phyloP scores from a whole-genome alignment of 164 flowering plant genomes.

The Tetrastigma voinierianum region DNA sequence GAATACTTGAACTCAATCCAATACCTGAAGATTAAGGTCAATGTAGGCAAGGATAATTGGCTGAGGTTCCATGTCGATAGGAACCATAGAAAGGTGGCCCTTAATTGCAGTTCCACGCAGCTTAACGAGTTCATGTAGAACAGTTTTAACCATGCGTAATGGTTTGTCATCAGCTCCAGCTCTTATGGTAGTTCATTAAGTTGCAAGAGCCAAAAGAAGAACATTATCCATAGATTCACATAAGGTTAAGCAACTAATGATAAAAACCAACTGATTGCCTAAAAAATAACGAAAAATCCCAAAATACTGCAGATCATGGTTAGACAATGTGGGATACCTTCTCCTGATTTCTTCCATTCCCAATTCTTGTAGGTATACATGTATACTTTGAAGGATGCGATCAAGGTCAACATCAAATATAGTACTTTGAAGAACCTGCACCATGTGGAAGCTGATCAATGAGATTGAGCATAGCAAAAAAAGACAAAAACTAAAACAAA shows the following conservation, averaged over 20 bases:
- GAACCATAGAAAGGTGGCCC: constrained; percentile 98
- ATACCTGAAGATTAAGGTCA: constrained; percentile 98
- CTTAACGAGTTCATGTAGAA: constrained; percentile 96
- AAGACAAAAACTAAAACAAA: no score
- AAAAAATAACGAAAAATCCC: neutral
- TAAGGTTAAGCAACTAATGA: neutral
- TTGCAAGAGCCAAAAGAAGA: neutral
- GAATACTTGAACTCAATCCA: neutral
- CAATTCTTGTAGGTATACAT: constrained; percentile 86
- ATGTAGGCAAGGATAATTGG: constrained; percentile 98
- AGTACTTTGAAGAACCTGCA: constrained; percentile 94
- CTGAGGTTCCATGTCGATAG: constrained; percentile 96
- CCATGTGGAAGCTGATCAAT: neutral
- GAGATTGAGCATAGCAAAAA: neutral
- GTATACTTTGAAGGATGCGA: constrained; percentile 92
- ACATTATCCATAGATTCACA: neutral
- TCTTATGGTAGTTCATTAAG: constrained; percentile 31
- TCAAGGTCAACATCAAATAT: constrained; percentile 96
- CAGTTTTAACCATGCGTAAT: constrained; percentile 97
- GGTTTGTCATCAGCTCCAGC: constrained; percentile 99
- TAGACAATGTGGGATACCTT: constrained; percentile 44
- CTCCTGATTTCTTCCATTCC: constrained; percentile 99
- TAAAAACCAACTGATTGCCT: neutral
- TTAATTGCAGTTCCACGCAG: constrained; percentile 97
- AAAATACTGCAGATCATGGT: no score